Conservation (phyloP, 2,329 filamentous ascomycete species). For the Fusarium irregulare region DNA sequence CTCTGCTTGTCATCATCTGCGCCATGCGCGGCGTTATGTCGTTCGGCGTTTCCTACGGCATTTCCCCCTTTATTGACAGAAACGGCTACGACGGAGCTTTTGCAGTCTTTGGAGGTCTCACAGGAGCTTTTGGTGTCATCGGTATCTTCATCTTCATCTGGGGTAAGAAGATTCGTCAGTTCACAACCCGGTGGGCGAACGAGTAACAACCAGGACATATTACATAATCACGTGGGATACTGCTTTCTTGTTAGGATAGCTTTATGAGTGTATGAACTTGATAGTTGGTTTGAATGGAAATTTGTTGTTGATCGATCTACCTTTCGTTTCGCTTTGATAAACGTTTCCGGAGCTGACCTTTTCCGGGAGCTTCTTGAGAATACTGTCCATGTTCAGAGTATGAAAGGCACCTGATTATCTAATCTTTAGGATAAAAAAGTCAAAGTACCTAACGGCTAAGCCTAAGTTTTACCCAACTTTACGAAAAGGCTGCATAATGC, state of each 20-base stretch:
- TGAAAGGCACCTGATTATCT: no score
- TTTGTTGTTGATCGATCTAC: not conserved
- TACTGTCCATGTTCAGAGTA: no score
- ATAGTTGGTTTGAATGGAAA: not conserved
- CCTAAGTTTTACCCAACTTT: no score
- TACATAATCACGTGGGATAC: rapidly evolving
- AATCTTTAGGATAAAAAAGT: no score
- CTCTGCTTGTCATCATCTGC: slow-evolving; percentile 39
- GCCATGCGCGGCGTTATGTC: slow-evolving; percentile 38
- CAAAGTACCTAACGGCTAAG: no score
- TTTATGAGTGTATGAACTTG: not conserved
- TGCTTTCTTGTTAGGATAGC: not conserved
- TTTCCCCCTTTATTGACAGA: slow-evolving; percentile 30
- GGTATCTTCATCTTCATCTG: slow-evolving; percentile 20
- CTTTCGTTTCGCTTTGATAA: not conserved
- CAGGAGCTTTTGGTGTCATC: slow-evolving; percentile 15
- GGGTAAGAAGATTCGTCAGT: slow-evolving; percentile 18
- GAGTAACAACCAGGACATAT: not conserved
- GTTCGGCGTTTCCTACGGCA: slow-evolving; percentile 39
- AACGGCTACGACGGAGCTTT: slow-evolving; percentile 21
- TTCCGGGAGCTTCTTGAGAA: not conserved
- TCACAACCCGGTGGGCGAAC: slow-evolving; percentile 8
- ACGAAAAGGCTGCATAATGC: no score
- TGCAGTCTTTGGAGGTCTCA: slow-evolving; percentile 11
- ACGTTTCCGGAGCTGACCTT: rapidly evolving